Percentiles rank a stretch among this genome's conserved stretches.
Conservation (phyloP, 768 basidiomycete species). For the Clitopilus hobsonii region DNA sequence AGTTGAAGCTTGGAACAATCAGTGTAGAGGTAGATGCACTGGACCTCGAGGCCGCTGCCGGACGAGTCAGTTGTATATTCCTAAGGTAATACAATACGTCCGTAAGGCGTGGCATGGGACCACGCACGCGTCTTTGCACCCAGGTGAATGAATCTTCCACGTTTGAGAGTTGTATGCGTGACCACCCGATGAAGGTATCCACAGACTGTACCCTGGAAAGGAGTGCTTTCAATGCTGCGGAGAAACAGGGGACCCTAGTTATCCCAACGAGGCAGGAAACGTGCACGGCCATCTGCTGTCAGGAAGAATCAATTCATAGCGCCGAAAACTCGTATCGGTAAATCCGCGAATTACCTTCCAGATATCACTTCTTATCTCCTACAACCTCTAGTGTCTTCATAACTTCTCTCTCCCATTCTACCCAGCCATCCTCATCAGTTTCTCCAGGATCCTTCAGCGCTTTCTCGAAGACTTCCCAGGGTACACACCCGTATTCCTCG, state of each 20-base stretch:
- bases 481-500: constrained; percentile 57
- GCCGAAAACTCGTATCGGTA: constrained; percentile 2
- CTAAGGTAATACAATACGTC: no score
- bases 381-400: constrained; percentile 62
- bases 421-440: constrained; percentile 63
- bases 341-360: background rate
- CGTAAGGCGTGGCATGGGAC: no score
- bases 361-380: constrained; percentile 19
- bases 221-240: no score
- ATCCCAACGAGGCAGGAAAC: background rate
- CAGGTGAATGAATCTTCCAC: no score
- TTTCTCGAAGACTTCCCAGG: constrained; percentile 70
- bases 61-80: no score
- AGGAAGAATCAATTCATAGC: background rate
- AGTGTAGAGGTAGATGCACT: no score
- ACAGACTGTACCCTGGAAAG: no score
- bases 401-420: constrained; percentile 80
- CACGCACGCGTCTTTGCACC: no score
- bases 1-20: no score
- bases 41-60: no score
- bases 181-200: no score
- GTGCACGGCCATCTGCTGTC: background rate
- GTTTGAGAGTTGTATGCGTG: no score
- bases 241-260: background rate
- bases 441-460: constrained; percentile 52